These are phyloP conservation scores for Chrysoporthe deuterocubensis DNA, from an alignment of 2,329 filamentous ascomycete genomes.

Conservation along the genomic window DNA sequence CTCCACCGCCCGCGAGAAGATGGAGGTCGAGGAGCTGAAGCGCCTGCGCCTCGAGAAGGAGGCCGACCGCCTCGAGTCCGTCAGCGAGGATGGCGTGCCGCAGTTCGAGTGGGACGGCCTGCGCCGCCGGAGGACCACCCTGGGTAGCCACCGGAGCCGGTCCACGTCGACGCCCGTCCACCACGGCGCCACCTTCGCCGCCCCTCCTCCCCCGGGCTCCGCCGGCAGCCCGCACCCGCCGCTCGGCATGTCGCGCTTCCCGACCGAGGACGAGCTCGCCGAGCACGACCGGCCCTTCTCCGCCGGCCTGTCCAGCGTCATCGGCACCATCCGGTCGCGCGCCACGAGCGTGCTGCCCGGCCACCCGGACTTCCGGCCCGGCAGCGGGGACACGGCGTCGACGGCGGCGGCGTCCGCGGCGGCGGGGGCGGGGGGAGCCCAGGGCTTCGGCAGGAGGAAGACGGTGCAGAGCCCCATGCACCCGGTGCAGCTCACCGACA, in stretches of 20 bases:
- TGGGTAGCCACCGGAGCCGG: slow-evolving; percentile 45
- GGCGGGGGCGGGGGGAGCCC: not conserved
- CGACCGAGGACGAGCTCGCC: slow-evolving; percentile 65
- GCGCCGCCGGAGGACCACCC: slow-evolving; percentile 64
- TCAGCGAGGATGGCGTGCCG: slow-evolving; percentile 74
- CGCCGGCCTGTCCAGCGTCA: slow-evolving; percentile 57
- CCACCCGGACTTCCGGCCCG: slow-evolving; percentile 46
- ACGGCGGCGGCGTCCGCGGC: not conserved
- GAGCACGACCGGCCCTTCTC: slow-evolving; percentile 55
- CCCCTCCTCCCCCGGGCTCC: slow-evolving; percentile 33
- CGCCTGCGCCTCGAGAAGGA: slow-evolving; percentile 79
- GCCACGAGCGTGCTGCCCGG: slow-evolving; percentile 46
- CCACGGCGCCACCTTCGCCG: slow-evolving; percentile 34
- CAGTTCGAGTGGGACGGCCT: slow-evolving; percentile 89
- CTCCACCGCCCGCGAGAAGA: slow-evolving; percentile 74
- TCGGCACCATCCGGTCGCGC: slow-evolving; percentile 58
- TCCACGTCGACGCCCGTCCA: slow-evolving; percentile 40
- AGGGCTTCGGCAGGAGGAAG: slow-evolving; percentile 35
- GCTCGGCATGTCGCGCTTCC: slow-evolving; percentile 85
- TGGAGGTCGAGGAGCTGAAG: slow-evolving; percentile 78
- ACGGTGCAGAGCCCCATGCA: slow-evolving; percentile 58
- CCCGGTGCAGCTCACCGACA: slow-evolving; percentile 66
- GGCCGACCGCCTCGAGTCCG: slow-evolving; percentile 71
- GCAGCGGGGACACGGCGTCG: slow-evolving; percentile 31
- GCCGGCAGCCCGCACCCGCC: slow-evolving; percentile 64